Percentiles rank a stretch among this genome's conserved stretches.
These are phyloP conservation scores for Golubevia sp. DNA, from an alignment of 1,284 basidiomycete species.

Conservation along the genomic window DNA sequence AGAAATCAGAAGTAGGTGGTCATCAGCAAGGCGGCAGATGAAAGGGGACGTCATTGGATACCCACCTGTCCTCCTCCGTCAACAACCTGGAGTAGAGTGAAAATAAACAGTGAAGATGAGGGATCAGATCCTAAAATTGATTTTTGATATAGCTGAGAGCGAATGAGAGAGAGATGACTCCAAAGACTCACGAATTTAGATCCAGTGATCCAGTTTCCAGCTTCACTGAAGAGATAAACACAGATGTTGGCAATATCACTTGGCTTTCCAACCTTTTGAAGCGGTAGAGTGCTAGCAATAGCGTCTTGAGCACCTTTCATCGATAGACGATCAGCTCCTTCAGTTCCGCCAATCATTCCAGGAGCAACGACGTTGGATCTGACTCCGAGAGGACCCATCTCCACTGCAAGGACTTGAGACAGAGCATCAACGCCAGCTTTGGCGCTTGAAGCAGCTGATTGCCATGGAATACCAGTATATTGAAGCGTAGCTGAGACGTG, in stretches of 20 bases:
- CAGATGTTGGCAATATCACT: slow-evolving; percentile 50
- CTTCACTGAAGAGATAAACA: slow-evolving; percentile 53
- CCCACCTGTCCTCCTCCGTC: too few relatives aligned
- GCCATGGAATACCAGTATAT: slow-evolving; percentile 55
- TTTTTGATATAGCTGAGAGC: too few relatives aligned
- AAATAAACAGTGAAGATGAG: too few relatives aligned
- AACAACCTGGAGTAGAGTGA: too few relatives aligned
- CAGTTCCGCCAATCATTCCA: slow-evolving; percentile 48
- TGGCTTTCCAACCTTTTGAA: slow-evolving; percentile 47
- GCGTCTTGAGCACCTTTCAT: slow-evolving; percentile 41
- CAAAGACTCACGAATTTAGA: slow-evolving; percentile 29
- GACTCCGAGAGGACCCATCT: slow-evolving; percentile 33
- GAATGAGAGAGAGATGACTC: too few relatives aligned
- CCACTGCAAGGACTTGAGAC: slow-evolving; percentile 39
- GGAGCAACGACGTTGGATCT: slow-evolving; percentile 56
- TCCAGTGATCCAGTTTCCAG: slow-evolving; percentile 44
- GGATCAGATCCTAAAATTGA: too few relatives aligned
- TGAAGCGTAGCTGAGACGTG: slow-evolving; percentile 56
- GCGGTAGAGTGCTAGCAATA: slow-evolving; percentile 27
- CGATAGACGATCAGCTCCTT: slow-evolving; percentile 52
- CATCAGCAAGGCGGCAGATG: too few relatives aligned
- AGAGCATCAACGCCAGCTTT: slow-evolving; percentile 57
- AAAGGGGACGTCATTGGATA: too few relatives aligned
- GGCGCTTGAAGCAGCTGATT: slow-evolving; percentile 42
- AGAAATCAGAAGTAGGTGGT: too few relatives aligned